Evolutionary conservation across 371 early-diverging fungal genomes (phyloP).

Genomic region (Encephalitozoon hellem): DNA sequence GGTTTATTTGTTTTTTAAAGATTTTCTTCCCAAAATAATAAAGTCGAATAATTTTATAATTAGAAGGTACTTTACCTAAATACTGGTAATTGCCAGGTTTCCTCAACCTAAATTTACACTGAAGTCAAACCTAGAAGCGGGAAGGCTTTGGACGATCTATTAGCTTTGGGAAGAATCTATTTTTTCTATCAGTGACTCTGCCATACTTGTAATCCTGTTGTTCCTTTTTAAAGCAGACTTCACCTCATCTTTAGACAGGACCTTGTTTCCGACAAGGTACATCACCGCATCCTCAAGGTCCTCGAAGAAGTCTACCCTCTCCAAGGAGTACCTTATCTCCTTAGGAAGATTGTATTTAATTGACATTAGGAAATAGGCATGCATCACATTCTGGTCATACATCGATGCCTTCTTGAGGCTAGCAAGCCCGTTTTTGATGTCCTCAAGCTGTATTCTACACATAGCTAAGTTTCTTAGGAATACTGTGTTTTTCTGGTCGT

Average conservation of each 20-base stretch:
- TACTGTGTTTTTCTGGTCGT: constrained; percentile 28
- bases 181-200: not conserved
- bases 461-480: constrained; percentile 31
- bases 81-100: not conserved
- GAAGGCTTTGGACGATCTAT: no score
- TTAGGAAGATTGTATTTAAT: constrained; percentile 11
- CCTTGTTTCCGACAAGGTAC: not conserved
- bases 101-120: no score
- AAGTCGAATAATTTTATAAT: no score
- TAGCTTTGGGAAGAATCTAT: not conserved
- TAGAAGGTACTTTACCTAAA: not conserved
- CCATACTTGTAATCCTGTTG: not conserved
- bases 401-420: constrained; percentile 17
- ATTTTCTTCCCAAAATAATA: not conserved
- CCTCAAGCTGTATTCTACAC: constrained; percentile 32
- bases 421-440: constrained; percentile 27
- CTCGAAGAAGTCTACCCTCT: not conserved
- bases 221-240: not conserved
- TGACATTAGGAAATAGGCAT: constrained; percentile 25
- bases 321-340: constrained; percentile 15
- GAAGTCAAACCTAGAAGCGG: no score
- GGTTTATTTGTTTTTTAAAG: not conserved
- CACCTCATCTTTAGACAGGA: not conserved
- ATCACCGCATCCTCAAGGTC: not conserved
- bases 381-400: constrained; percentile 13